Evolutionary conservation across 2,329 filamentous ascomycete species (phyloP), one percentile per base, ranked within the genome.

Genomic region (Tolypocladium endophyticum): DNA sequence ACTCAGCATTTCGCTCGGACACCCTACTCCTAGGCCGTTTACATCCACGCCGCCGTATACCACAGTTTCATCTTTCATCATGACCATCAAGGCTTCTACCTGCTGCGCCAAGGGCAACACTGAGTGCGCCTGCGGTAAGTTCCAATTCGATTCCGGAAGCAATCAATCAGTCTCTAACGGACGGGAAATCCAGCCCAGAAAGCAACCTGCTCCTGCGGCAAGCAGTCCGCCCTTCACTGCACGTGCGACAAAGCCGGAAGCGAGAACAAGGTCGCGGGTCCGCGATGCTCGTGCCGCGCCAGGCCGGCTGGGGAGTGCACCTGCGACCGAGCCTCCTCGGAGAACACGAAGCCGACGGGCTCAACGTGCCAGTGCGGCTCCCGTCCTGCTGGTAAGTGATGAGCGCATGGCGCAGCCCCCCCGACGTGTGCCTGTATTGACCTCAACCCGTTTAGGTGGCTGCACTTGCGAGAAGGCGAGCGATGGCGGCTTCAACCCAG

Each of bases 221-320:
- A 96, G 79, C 83, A 94, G 72, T 84, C 86, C 4, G 93, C 93
- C 56, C 85, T 96, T 56, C 81, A 92, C 73, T 97, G 93, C 84
- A 88, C 80, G 63, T 97, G 93, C 78, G 85, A 85, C 68, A 92
- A 90, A 74, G 83, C 92, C 4, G 64, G 81, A 4, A 75, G 79
- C 20, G 92, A 97, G 81, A 97, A 97, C 80, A 76, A 77, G 47
- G 72, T 90, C 59, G 73, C 79, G 8, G 90, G 90, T 8, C 81
- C 89, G 45, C 82, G 90, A 67, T 96, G 91, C 81, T 92, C 89
- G 53, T 96, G 92, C 80, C 84, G 90, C 66, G 86, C 88, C 66
- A 87, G 91, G 59, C 88, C 89, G 28, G 89, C 87, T 61, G 89
- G 89, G 61, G 78, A 86, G 68, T 96, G 92, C 78, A 95, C 87